Percentiles rank a stretch among this genome's conserved stretches.
These are phyloP conservation scores for Metschnikowia borealis DNA, from an alignment of 805 yeast genomes.

Conservation along the genomic window DNA sequence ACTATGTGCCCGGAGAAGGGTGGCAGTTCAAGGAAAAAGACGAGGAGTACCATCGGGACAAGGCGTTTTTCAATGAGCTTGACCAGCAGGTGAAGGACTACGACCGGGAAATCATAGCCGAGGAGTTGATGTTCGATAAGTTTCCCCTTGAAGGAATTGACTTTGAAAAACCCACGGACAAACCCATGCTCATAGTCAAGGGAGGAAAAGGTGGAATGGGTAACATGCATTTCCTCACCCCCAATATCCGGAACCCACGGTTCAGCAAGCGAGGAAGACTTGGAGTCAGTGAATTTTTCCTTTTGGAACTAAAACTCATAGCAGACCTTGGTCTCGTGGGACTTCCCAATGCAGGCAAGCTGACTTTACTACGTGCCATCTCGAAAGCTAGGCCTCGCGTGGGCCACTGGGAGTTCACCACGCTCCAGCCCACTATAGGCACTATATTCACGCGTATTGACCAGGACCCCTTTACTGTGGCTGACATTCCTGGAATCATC, in stretches of 20 bases:
- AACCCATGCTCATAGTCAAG: slow-evolving; percentile 63
- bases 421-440: slow-evolving; percentile 88
- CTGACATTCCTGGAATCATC: slow-evolving; percentile 96
- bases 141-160: slow-evolving; percentile 86
- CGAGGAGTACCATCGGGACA: slow-evolving; percentile 61
- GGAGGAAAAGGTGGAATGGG: slow-evolving; percentile 97
- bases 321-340: slow-evolving; percentile 96
- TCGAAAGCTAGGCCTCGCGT: slow-evolving; percentile 86
- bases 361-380: slow-evolving; percentile 80
- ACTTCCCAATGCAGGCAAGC: slow-evolving; percentile 94
- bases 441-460: slow-evolving; percentile 69
- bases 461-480: slow-evolving; percentile 77
- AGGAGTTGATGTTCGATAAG: slow-evolving; percentile 60
- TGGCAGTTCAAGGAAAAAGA: slow-evolving; percentile 85
- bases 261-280: slow-evolving; percentile 78
- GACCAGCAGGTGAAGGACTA: slow-evolving; percentile 59
- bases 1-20: slow-evolving; percentile 70
- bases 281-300: slow-evolving; percentile 61
- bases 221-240: slow-evolving; percentile 88
- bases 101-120: slow-evolving; percentile 54
- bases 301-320: slow-evolving; percentile 79
- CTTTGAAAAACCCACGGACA: slow-evolving; percentile 52
- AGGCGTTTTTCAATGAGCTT: slow-evolving; percentile 63
- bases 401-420: slow-evolving; percentile 97
- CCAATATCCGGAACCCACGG: slow-evolving; percentile 81